Conservation (phyloP, 2,329 filamentous ascomycete genomes). For the Curvularia eragrostidis region DNA sequence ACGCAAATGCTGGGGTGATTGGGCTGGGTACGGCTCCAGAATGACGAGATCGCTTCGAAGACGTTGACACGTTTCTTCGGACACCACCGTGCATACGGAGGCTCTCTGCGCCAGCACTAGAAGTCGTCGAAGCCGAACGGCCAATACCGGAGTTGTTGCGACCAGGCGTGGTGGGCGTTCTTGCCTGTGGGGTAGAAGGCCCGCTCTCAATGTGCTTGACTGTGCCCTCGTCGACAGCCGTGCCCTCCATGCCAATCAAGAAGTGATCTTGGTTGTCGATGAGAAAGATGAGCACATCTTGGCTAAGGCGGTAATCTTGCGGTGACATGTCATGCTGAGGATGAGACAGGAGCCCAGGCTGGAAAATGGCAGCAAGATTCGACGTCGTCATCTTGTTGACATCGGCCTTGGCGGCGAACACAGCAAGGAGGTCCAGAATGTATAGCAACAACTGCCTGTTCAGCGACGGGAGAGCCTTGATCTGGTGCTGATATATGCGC, state of each 20-base stretch:
- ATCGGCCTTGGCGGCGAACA: constrained; percentile 96
- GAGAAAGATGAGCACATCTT: constrained; percentile 95
- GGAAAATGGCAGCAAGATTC: constrained; percentile 95
- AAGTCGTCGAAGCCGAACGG: constrained; percentile 72
- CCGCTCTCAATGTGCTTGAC: constrained; percentile 74
- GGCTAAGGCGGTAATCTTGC: constrained; percentile 90
- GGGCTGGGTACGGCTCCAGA: constrained; percentile 76
- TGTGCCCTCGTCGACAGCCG: constrained; percentile 88
- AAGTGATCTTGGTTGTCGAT: constrained; percentile 99
- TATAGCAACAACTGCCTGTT: constrained; percentile 95
- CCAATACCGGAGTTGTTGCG: constrained; percentile 65
- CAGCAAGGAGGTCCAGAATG: constrained; percentile 91
- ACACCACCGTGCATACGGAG: constrained; percentile 80
- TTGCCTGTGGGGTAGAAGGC: constrained; percentile 60
- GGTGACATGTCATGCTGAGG: constrained; percentile 95
- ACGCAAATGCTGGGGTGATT: constrained; percentile 40
- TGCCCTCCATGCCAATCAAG: constrained; percentile 96
- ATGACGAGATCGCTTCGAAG: constrained; percentile 82
- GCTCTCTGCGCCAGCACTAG: constrained; percentile 84
- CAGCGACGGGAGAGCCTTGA: constrained; percentile 88
- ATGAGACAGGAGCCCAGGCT: constrained; percentile 94
- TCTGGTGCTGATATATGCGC: constrained; percentile 81
- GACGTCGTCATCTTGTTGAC: constrained; percentile 96
- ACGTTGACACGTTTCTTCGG: constrained; percentile 88
- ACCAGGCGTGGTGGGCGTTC: constrained; percentile 55